Evolutionary conservation across 495 filamentous ascomycete genomes (phyloP).

Genomic region (Xylaria cubensis): DNA sequence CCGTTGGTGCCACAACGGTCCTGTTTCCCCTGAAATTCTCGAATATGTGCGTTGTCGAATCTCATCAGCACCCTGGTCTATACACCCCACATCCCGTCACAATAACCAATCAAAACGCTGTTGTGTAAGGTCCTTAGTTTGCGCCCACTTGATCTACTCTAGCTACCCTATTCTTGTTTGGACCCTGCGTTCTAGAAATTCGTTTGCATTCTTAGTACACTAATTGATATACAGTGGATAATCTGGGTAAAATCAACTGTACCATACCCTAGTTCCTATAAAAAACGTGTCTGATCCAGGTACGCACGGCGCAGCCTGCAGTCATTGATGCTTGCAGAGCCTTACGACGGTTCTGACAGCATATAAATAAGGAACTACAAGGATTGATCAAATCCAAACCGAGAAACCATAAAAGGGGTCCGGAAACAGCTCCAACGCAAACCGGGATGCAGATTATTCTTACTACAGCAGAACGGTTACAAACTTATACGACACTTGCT

Average conservation of each 20-base stretch:
- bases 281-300: conserved; percentile 17
- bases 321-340: background rate
- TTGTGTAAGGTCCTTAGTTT: background rate
- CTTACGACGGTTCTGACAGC: conserved; percentile 14
- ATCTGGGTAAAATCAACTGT: background rate
- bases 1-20: conserved; percentile 5
- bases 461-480: background rate
- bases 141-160: conserved; percentile 18
- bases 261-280: background rate
- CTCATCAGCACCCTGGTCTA: background rate
- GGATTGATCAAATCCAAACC: background rate
- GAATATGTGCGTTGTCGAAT: background rate
- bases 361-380: background rate
- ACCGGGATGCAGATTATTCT: conserved; percentile 2
- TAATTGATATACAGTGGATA: background rate
- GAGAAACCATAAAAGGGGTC: conserved; percentile 12
- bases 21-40: conserved; percentile 1
- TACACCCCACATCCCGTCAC: background rate
- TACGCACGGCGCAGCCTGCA: background rate
- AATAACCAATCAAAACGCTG: background rate
- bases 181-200: conserved; percentile 26
- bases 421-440: background rate
- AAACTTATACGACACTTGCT: background rate
- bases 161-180: background rate
- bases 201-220: conserved; percentile 9